A percentile compares a stretch with the other conserved stretches of the same genome.
phyloP scores from a whole-genome alignment of 306 rosid genomes.

The Senna tora region DNA sequence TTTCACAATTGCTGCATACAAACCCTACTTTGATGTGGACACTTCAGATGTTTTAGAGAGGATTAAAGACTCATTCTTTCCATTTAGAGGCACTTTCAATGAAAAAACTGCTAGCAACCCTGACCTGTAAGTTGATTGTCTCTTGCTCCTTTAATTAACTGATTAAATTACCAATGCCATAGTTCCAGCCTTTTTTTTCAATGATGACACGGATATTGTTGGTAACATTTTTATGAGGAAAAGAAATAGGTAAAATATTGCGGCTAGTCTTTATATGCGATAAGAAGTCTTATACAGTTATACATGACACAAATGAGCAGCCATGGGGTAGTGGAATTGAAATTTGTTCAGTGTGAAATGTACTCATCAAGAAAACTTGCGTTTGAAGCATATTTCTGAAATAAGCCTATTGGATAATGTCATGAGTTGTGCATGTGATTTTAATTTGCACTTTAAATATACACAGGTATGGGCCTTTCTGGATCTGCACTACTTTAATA shows the following conservation, averaged over 20 bases:
- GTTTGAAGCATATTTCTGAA: not conserved
- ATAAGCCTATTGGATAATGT: not conserved
- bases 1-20: conserved; percentile 73
- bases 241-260: conserved; percentile 1
- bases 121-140: conserved; percentile 72
- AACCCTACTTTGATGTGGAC: conserved; percentile 85
- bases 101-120: conserved; percentile 86
- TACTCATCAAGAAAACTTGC: not conserved
- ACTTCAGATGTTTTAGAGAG: conserved; percentile 89
- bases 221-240: conserved; percentile 29
- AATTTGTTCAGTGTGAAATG: not conserved
- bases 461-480: conserved; percentile 94
- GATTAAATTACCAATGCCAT: conserved; percentile 16
- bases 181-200: conserved; percentile 10
- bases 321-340: conserved; percentile 7
- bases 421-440: conserved; percentile 23
- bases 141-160: conserved; percentile 25
- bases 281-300: conserved; percentile 8
- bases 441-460: conserved; percentile 35
- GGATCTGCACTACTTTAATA: conserved; percentile 96
- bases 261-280: conserved; percentile 6
- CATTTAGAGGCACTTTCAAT: conserved; percentile 86
- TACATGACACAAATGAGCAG: conserved; percentile 9
- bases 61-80: conserved; percentile 78
- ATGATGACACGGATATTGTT: conserved; percentile 21